phyloP scores from a whole-genome alignment of 768 basidiomycete genomes.

The Russula vinacea region DNA sequence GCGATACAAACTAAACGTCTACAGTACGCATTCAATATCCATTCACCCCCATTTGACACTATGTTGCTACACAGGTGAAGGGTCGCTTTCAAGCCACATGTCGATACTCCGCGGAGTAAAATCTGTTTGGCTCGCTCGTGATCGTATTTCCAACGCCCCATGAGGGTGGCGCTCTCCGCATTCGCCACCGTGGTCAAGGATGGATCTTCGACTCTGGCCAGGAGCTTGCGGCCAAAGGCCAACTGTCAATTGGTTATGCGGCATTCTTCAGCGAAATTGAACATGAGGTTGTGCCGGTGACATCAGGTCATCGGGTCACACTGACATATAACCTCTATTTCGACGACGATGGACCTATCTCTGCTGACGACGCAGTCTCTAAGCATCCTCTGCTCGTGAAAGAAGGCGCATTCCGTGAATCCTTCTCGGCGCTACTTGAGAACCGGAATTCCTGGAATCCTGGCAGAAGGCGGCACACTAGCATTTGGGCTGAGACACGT shows the following conservation, averaged over 20 bases:
- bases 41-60: neutral
- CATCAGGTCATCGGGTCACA: conserved; percentile 42
- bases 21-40: neutral
- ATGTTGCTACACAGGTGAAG: neutral
- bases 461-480: conserved; percentile 42
- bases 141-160: conserved; percentile 47
- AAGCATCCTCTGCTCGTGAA: neutral
- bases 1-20: conserved; percentile 4
- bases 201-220: conserved; percentile 42
- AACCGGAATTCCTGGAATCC: conserved; percentile 37
- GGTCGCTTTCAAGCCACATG: conserved; percentile 50
- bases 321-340: conserved; percentile 46
- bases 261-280: conserved; percentile 48
- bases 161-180: conserved; percentile 45
- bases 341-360: conserved; percentile 2
- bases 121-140: conserved; percentile 54
- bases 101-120: conserved; percentile 46
- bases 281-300: conserved; percentile 45
- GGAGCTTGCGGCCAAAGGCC: conserved; percentile 22
- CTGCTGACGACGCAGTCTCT: neutral
- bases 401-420: conserved; percentile 21
- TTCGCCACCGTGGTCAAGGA: conserved; percentile 39
- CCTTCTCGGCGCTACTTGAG: conserved; percentile 35
- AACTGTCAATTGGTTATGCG: conserved; percentile 37
- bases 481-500: conserved; percentile 42